Evolutionary conservation across 2,329 filamentous ascomycete genomes (phyloP), one percentile per base, ranked within the genome.

Genomic region (Fonsecaea monophora): DNA sequence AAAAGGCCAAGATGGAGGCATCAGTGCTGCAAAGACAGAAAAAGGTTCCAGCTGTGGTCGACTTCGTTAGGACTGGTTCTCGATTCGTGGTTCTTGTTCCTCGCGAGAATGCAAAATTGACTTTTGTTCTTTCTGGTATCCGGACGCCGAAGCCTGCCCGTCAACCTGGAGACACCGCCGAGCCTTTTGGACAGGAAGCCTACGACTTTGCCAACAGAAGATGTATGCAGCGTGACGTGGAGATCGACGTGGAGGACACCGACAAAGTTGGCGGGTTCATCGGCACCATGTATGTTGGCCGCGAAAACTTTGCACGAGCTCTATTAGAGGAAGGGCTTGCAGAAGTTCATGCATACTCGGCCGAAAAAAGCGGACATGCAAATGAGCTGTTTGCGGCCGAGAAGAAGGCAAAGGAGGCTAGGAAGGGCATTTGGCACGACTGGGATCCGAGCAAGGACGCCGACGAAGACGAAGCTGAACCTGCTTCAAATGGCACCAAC

Each of bases 221-320:
- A 65, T 93, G 91, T 81, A 91, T 93, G 83, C 95, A 99, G 82
- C 90, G 95, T 62, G 95, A 99, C 78, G 94, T 95, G 57, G 94
- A 98, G 79, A 92, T 99, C 66, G 94, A 99, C 74, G 90, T 99
- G 21, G 89, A 97, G 78, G 93, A 94, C 74, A 91, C 92, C 72
- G 95, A 99, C 84, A 98, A 97, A 84, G 90, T 95, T 32, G 95
- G 95, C 74, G 95, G 95, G 42, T 99, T 99, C 83, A 98, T 99
- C 73, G 95, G 95, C 63, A 92, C 92, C 13, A 85, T 99, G 30
- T 97, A 93, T 78, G 87, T 99, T 78, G 94, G 93, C 83, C 91
- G 94, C 61, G 94, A 98, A 81, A 98, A 92, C 82, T 96, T 99
- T 76, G 92, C 94, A 75, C 97, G 97, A 83, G 79, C 92, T 1